These are phyloP conservation scores for Pochonia chlamydosporia DNA, from an alignment of 2,329 filamentous ascomycete species.

Conservation along the genomic window DNA sequence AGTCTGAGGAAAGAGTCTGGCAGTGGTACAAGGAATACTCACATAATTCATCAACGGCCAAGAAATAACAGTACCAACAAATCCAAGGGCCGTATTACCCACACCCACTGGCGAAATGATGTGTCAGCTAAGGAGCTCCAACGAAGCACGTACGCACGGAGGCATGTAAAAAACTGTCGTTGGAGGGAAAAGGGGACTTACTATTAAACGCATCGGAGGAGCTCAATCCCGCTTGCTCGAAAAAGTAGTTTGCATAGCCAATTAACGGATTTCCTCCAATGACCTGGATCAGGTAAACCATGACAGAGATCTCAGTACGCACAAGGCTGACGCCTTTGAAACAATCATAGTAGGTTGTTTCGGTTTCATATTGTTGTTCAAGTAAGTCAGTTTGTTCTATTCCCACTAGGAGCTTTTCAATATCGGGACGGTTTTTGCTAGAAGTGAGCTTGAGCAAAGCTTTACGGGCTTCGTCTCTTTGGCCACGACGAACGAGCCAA, in stretches of 20 bases:
- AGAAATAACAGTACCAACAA: constrained; percentile 33
- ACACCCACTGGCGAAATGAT: constrained; percentile 18
- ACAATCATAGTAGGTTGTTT: constrained; percentile 45
- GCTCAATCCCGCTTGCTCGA: constrained; percentile 25
- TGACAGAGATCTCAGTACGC: constrained; percentile 51
- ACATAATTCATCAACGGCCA: constrained; percentile 32
- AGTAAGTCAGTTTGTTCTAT: constrained; percentile 54
- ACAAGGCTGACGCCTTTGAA: constrained; percentile 42
- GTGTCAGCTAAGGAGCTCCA: not conserved
- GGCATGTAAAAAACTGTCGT: not conserved
- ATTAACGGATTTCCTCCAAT: constrained; percentile 59
- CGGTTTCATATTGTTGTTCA: constrained; percentile 44
- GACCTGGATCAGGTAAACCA: constrained; percentile 61
- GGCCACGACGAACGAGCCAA: constrained; percentile 41
- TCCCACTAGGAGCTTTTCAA: constrained; percentile 40
- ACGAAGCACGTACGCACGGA: no score
- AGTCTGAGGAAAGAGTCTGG: not conserved
- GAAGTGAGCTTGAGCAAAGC: constrained; percentile 39
- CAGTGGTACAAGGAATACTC: not conserved
- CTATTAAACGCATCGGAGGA: constrained; percentile 16
- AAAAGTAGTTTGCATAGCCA: constrained; percentile 49
- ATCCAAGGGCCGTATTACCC: constrained; percentile 34
- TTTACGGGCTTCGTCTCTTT: constrained; percentile 32
- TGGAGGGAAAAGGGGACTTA: constrained; percentile 1
- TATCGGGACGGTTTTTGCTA: constrained; percentile 13